Evolutionary conservation across 2,329 filamentous ascomycete genomes (phyloP).

Genomic region (Fusarium humuli): DNA sequence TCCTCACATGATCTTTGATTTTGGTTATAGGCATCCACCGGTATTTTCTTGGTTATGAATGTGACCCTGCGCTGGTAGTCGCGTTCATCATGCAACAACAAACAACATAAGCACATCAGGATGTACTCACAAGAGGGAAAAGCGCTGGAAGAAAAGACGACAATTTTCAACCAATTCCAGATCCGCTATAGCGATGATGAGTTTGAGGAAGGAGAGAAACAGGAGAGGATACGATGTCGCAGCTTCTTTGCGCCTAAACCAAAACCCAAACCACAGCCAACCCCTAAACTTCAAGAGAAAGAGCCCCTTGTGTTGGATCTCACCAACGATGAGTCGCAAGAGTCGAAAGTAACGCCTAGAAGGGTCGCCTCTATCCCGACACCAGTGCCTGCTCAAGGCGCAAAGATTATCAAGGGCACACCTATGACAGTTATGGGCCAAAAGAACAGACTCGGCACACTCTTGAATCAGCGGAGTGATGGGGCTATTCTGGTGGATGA

Average conservation of each 20-base stretch:
- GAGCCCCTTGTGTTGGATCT: conserved; percentile 31
- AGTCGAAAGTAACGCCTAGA: conserved; percentile 30
- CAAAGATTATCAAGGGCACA: conserved; percentile 48
- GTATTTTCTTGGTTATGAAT: conserved; percentile 5
- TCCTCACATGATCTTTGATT: conserved; percentile 6
- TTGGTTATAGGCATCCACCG: conserved; percentile 2
- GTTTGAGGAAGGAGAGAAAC: conserved; percentile 48
- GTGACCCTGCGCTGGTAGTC: background rate
- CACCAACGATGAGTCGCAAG: conserved; percentile 28
- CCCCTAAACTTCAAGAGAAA: conserved; percentile 5
- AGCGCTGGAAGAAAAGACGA: conserved; percentile 56
- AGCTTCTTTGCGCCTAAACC: conserved; percentile 46
- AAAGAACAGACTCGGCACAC: conserved; percentile 36
- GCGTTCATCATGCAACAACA: conserved; percentile 9
- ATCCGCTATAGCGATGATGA: conserved; percentile 51
- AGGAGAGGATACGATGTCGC: conserved; percentile 48
- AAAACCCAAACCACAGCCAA: background rate
- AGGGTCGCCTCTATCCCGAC: conserved; percentile 38
- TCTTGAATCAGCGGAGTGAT: conserved; percentile 35
- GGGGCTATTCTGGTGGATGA: conserved; percentile 44
- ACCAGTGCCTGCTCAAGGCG: conserved; percentile 3
- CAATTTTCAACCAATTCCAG: conserved; percentile 59
- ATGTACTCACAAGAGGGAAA: conserved; percentile 56
- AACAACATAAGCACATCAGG: background rate
- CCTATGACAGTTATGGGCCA: conserved; percentile 40